phyloP scores from a whole-genome alignment of 2,329 filamentous ascomycete genomes.

The Onygenales sp. region DNA sequence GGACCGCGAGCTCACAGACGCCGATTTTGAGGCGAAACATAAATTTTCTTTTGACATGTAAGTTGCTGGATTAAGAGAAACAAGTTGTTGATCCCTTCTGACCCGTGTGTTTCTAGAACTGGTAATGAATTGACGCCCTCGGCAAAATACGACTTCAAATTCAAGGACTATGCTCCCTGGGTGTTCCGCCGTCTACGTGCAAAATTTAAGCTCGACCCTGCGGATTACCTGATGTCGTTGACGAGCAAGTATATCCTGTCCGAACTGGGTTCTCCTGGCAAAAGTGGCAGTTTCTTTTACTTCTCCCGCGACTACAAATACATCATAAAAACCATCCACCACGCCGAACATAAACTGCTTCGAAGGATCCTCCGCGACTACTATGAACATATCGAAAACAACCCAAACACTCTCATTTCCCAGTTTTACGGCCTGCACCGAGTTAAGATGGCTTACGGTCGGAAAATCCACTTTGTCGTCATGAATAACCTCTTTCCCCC shows the following conservation, averaged over 20 bases:
- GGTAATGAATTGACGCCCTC: constrained; percentile 96
- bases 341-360: constrained; percentile 57
- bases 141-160: constrained; percentile 99
- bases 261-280: constrained; percentile 90
- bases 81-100: not conserved
- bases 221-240: constrained; percentile 95
- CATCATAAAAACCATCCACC: constrained; percentile 99
- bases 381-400: constrained; percentile 82
- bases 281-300: constrained; percentile 99
- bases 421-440: constrained; percentile 97
- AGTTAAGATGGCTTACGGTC: constrained; percentile 95
- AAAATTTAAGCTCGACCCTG: constrained; percentile 85
- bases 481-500: constrained; percentile 99
- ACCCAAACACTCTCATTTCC: constrained; percentile 92
- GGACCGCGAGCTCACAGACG: constrained; percentile 78
- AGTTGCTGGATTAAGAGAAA: constrained; percentile 25
- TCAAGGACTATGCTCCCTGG: constrained; percentile 99
- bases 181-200: constrained; percentile 87
- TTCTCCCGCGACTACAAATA: constrained; percentile 99
- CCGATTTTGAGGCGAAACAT: constrained; percentile 87
- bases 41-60: constrained; percentile 99
- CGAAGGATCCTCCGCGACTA: constrained; percentile 63
- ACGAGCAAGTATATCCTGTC: constrained; percentile 98
- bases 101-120: constrained; percentile 50
- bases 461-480: constrained; percentile 98